These are phyloP conservation scores for Fusarium graminum DNA, from an alignment of 2,329 filamentous ascomycete species.

Conservation along the genomic window DNA sequence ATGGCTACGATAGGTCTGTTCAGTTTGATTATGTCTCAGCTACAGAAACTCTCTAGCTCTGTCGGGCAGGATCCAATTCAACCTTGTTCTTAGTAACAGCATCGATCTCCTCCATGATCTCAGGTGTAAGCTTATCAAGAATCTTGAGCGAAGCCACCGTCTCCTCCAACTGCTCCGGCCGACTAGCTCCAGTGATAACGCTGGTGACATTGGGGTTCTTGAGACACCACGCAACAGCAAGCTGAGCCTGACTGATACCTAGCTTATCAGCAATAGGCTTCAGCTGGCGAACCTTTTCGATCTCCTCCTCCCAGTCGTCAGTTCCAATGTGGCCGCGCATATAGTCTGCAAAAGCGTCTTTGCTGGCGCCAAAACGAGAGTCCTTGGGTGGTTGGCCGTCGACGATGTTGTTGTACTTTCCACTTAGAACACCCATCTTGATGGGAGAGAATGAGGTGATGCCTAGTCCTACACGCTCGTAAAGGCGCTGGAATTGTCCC, in stretches of 20 bases:
- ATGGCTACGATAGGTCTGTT: neutral
- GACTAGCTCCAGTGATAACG: conserved; percentile 66
- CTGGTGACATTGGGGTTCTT: conserved; percentile 67
- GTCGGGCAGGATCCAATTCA: conserved; percentile 45
- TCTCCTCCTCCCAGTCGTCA: conserved; percentile 66
- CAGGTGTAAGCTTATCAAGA: conserved; percentile 62
- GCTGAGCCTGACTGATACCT: conserved; percentile 64
- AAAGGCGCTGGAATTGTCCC: conserved; percentile 71
- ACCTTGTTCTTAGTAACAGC: conserved; percentile 54
- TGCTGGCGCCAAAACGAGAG: conserved; percentile 69
- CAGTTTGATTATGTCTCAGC: neutral
- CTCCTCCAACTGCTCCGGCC: conserved; percentile 65
- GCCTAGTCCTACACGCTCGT: conserved; percentile 69
- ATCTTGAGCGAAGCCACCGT: conserved; percentile 63
- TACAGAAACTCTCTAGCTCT: conserved; percentile 23
- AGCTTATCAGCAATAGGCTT: conserved; percentile 69
- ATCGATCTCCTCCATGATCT: conserved; percentile 66
- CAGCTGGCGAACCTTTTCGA: conserved; percentile 60
- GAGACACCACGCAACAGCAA: conserved; percentile 66
- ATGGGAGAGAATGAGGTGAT: conserved; percentile 74
- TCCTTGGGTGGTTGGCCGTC: conserved; percentile 64
- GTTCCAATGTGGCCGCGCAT: conserved; percentile 60
- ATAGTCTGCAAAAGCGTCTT: conserved; percentile 68
- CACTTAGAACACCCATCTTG: conserved; percentile 69
- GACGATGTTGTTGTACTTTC: conserved; percentile 73